phyloP scores from a whole-genome alignment of 1,284 basidiomycete genomes.

The Irpex sp. region DNA sequence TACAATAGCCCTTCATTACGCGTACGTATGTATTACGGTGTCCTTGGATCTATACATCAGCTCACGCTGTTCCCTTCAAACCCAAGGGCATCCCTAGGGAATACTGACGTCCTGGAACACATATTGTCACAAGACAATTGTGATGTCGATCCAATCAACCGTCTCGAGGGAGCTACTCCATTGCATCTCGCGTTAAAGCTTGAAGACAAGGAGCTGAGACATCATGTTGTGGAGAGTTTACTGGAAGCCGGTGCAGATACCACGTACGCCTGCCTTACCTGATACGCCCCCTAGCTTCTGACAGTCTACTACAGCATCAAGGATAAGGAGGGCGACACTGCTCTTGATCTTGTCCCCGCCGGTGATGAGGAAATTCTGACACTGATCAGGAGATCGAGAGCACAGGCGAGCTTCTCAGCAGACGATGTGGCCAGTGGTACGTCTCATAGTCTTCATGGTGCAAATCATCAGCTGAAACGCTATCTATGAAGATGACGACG shows the following conservation, averaged over 20 bases:
- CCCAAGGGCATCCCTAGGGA: constrained; percentile 50
- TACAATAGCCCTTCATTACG: constrained; percentile 69
- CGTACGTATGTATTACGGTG: constrained; percentile 46
- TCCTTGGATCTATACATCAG: background rate
- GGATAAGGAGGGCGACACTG: constrained; percentile 65
- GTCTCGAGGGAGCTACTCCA: constrained; percentile 74
- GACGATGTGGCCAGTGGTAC: constrained; percentile 39
- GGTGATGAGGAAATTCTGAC: constrained; percentile 42
- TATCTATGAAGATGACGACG: constrained; percentile 27
- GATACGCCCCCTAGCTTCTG: background rate
- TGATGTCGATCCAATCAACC: constrained; percentile 83
- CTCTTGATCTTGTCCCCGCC: constrained; percentile 53
- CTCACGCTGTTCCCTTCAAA: background rate
- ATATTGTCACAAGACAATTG: constrained; percentile 74
- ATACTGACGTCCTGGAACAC: constrained; percentile 65
- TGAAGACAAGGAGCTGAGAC: constrained; percentile 57
- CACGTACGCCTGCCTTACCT: constrained; percentile 38
- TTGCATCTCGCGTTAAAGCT: constrained; percentile 76
- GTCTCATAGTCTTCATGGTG: constrained; percentile 6
- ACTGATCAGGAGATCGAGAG: constrained; percentile 50
- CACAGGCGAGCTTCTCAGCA: constrained; percentile 34
- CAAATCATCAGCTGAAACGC: constrained; percentile 1
- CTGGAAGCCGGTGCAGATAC: constrained; percentile 78
- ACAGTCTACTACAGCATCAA: constrained; percentile 48
- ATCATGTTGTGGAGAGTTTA: constrained; percentile 55